Evolutionary conservation across 1,284 basidiomycete genomes (phyloP), one percentile per base, ranked within the genome.

Genomic region (Wolfiporia cocos): DNA sequence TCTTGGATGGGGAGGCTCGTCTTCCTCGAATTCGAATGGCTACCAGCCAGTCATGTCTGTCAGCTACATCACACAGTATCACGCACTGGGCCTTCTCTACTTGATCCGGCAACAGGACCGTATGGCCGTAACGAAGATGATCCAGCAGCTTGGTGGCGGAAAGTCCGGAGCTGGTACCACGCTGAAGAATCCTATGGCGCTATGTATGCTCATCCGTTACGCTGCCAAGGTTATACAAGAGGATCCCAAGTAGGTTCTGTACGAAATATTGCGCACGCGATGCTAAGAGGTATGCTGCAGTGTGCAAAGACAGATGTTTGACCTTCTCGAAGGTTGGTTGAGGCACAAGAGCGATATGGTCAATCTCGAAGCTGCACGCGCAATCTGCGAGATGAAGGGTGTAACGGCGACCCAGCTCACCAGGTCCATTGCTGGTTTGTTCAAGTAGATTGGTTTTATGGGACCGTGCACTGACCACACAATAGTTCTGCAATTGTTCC

Each of bases 331-430:
- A 62, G 86, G 89, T 32, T 95, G 94, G 82, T 73, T 99, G 47
- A 82, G 94, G 48, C 96, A 99, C 69, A 99, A 99, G 75, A 95
- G 92, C 59, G 96, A 99, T 65, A 99, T 98, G 96, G 96, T 99
- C 63, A 99, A 98, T 69, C 92, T 95, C 55, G 96, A 99, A 65
- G 96, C 95, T 22, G 96, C 96, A 4, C 84, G 95, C 40, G 94
- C 86, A 15, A 95, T 99, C 50, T 98, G 94, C 63, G 94, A 97
- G 64, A 91, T 97, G 86, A 87, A 82, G 63, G 81, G 83, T 52
- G 83, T 94, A 20, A 76, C 82, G 20, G 61, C 82, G 11, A 65
- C 77, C 18, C 92, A 98, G 54, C 71, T 99, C 41, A 82, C 84
- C 42, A 84, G 90, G 55, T 80, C 96, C 3, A 92, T 99, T 47